Evolutionary conservation across 768 basidiomycete genomes (phyloP).

Genomic region (Leccinum uliginosum): DNA sequence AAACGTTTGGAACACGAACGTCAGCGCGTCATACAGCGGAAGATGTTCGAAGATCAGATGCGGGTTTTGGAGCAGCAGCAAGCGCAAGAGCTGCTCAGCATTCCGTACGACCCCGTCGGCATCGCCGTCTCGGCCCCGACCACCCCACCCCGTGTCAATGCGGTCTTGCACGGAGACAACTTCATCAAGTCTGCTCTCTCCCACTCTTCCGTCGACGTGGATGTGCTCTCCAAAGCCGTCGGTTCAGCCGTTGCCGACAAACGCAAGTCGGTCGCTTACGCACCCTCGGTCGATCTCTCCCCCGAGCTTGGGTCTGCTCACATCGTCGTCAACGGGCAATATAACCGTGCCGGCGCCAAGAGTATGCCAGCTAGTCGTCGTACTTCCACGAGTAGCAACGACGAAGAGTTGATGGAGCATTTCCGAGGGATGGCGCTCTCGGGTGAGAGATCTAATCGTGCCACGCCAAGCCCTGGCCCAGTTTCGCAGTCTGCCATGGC

Average conservation of each 20-base stretch:
- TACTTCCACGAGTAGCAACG: constrained; percentile 82
- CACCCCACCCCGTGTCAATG: constrained; percentile 77
- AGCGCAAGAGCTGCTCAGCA: constrained; percentile 73
- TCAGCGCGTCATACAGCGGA: constrained; percentile 80
- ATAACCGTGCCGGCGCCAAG: constrained; percentile 73
- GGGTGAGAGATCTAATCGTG: constrained; percentile 54
- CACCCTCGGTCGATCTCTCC: constrained; percentile 70
- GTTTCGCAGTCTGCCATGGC: constrained; percentile 51
- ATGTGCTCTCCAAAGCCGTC: constrained; percentile 64
- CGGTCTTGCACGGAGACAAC: constrained; percentile 58
- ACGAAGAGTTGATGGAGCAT: constrained; percentile 75
- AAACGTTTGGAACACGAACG: constrained; percentile 86
- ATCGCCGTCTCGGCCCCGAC: constrained; percentile 87
- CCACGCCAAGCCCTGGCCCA: constrained; percentile 52
- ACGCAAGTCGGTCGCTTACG: constrained; percentile 84
- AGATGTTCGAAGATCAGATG: constrained; percentile 96
- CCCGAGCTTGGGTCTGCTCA: constrained; percentile 55
- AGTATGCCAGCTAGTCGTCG: constrained; percentile 92
- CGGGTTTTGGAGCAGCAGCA: constrained; percentile 88
- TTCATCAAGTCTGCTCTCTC: constrained; percentile 40
- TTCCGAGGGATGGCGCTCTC: constrained; percentile 67
- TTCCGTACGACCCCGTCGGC: constrained; percentile 62
- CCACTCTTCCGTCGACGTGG: constrained; percentile 54
- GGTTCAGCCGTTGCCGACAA: constrained; percentile 67
- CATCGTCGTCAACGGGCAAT: constrained; percentile 45